A percentile compares a stretch with the other conserved stretches of the same genome.
These are phyloP conservation scores for Mycena vitilis DNA, from an alignment of 768 basidiomycete species.

Conservation along the genomic window DNA sequence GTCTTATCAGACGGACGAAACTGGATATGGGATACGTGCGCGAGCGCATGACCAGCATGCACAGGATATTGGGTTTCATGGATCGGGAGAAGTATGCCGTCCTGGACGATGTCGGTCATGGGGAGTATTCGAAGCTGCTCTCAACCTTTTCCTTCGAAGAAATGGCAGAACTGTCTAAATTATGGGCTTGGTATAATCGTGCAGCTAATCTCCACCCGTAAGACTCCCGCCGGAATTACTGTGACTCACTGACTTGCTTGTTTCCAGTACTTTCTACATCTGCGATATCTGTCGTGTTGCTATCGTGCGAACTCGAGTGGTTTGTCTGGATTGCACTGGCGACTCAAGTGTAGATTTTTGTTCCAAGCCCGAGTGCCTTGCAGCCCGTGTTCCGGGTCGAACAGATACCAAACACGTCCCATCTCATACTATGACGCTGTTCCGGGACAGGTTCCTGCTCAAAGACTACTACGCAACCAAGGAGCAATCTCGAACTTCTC, in stretches of 20 bases:
- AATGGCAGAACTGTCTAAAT: slow-evolving; percentile 12
- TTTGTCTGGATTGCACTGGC: slow-evolving; percentile 23
- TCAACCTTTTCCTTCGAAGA: slow-evolving; percentile 15
- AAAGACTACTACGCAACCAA: slow-evolving; percentile 4
- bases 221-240: neutral
- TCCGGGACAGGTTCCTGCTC: slow-evolving; percentile 13
- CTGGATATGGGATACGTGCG: neutral
- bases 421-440: slow-evolving; percentile 7
- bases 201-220: slow-evolving; percentile 20
- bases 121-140: slow-evolving; percentile 13
- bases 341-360: slow-evolving; percentile 19
- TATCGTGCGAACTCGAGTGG: slow-evolving; percentile 5
- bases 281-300: slow-evolving; percentile 5
- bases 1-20: slow-evolving; percentile 7
- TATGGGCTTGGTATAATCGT: slow-evolving; percentile 22
- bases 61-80: neutral
- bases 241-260: too few species aligned
- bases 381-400: neutral
- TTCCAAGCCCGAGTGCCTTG: slow-evolving; percentile 16
- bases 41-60: slow-evolving; percentile 13
- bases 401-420: slow-evolving; percentile 4
- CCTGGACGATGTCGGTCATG: neutral
- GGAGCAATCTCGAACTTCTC: neutral
- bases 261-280: neutral
- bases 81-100: neutral